Conservation (phyloP, 768 basidiomycete genomes). For the Russula olivacea region DNA sequence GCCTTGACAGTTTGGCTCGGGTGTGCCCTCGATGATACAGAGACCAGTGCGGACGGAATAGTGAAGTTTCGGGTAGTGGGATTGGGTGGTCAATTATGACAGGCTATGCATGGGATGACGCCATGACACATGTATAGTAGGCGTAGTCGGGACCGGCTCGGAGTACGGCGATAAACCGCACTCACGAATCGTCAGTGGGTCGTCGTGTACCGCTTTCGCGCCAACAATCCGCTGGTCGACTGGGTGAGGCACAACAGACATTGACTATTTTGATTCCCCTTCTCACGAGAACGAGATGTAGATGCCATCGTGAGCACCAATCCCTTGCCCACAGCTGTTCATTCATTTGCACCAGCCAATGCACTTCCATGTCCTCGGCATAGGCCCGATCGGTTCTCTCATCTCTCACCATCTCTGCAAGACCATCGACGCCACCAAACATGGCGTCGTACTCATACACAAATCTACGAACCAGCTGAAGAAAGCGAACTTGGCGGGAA, state of each 20-base stretch:
- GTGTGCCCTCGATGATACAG: too few relatives aligned
- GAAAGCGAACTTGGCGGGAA: conserved; percentile 32
- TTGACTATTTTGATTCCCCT: not conserved
- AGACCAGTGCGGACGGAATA: too few relatives aligned
- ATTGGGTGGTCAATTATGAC: too few relatives aligned
- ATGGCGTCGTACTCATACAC: conserved; percentile 67
- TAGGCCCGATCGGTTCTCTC: conserved; percentile 80
- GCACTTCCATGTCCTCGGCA: conserved; percentile 72
- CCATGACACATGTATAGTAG: too few relatives aligned
- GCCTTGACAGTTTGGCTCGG: too few relatives aligned
- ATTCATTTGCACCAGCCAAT: conserved; percentile 34
- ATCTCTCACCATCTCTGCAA: conserved; percentile 73
- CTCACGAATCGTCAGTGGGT: too few relatives aligned
- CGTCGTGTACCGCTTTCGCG: not conserved
- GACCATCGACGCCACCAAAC: conserved; percentile 40
- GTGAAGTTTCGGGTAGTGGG: too few relatives aligned
- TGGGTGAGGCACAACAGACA: not conserved
- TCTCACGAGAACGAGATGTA: conserved; percentile 1
- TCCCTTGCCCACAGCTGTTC: not conserved
- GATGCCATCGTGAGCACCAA: not conserved
- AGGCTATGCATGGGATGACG: too few relatives aligned
- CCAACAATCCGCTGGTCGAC: not conserved
- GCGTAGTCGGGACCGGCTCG: not conserved
- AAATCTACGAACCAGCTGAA: conserved; percentile 41
- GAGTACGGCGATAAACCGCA: not conserved